Conservation (phyloP, 176 grass and related monocot species). For the Eragrostis curvula region DNA sequence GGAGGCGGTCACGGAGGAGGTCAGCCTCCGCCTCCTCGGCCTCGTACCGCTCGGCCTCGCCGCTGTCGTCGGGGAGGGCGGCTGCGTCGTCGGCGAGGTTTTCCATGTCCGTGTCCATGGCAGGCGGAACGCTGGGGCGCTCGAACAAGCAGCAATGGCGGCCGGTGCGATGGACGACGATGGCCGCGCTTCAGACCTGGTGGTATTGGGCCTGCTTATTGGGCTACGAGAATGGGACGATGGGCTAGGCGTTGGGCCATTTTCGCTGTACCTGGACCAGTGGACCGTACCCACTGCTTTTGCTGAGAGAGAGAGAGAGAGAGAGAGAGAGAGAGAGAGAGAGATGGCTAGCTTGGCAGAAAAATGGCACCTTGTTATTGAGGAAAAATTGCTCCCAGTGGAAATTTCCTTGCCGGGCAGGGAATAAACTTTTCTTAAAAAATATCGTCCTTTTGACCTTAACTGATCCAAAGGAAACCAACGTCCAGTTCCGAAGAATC, state of each 20-base stretch:
- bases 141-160: neutral
- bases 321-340: too few relatives aligned
- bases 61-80: conserved; percentile 3
- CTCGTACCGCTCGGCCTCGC: conserved; percentile 27
- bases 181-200: too few relatives aligned
- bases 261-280: neutral
- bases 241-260: neutral
- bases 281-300: neutral
- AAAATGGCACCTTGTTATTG: too few relatives aligned
- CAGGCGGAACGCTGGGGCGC: neutral
- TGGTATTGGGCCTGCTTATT: neutral
- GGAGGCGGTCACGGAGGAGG: conserved; percentile 71
- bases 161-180: too few relatives aligned
- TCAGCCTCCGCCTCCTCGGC: conserved; percentile 52
- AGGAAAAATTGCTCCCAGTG: neutral
- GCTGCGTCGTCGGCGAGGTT: conserved; percentile 32
- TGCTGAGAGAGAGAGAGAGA: too few relatives aligned
- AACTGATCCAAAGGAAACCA: conserved; percentile 17
- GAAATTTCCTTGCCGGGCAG: neutral
- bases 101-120: conserved; percentile 42
- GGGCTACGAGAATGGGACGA: neutral
- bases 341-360: too few relatives aligned
- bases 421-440: conserved; percentile 2
- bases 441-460: conserved; percentile 28
- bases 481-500: conserved; percentile 40